Base-by-base conservation (phyloP, 805 yeast species). In the Starmera dryadoides region DNA sequence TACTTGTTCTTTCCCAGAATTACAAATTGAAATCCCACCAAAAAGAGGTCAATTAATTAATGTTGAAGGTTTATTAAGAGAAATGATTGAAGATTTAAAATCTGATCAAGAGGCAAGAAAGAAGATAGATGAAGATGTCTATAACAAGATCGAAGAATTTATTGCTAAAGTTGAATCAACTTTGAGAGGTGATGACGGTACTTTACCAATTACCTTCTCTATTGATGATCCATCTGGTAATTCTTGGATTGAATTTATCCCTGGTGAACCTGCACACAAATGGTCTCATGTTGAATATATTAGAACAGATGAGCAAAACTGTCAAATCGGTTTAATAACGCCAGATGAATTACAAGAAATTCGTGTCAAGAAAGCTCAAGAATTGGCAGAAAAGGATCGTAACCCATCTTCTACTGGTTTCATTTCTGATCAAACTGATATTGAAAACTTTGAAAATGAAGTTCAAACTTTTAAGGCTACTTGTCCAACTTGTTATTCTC, bases 181-280 rank as follows among this genome's bases (percentile, higher is more conserved):
- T 39, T 65, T 86, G 20, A 69, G 71, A n/a, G 91, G 87, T 41
- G 79, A 81, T 43, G 75, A 73, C 38, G 76, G 75, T 25, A 71
- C 76, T 16, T 61, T 86, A 38, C 98, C 98, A 2, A 55, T 91
- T 45, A 84, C 94, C 0, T 73, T 91, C 36, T 69, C 73, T 19
- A 65, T 87, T 10, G 96, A 89, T 60, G 98, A 93, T 61, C 97
- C 98, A 22, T 76, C 96, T 1, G 98, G 98, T 14, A 93, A 93
- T 66, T 91, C 98, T 4, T 93, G 97, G 95, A 79, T 93, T 39
- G 96, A 86, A 56, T 86, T 73, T 59, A 62, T 75, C 43, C 96
- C 96, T 16, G 89, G 86, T 43, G 96, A 87, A 58, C 73, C 95
- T 4, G 69, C 83, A 29, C 94, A 86, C 62, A 87, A 89, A 61